A percentile compares a stretch with the other conserved stretches of the same genome.
Conservation (phyloP, 129 eudicot genomes). For the Chrysanthemum seticuspe region DNA sequence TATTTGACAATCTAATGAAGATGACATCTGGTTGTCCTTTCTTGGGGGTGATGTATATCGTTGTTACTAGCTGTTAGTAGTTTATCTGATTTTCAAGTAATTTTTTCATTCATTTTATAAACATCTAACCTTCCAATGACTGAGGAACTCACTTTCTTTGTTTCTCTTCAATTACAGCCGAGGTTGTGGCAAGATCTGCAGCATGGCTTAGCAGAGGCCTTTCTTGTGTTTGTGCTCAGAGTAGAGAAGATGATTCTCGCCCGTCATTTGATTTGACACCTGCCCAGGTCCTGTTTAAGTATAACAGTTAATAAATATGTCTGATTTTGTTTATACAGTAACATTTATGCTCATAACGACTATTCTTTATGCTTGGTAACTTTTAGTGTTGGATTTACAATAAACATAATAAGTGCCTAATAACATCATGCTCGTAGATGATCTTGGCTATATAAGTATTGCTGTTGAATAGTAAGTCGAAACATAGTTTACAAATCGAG, state of each 20-base stretch:
- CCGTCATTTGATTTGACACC: slow-evolving; percentile 90
- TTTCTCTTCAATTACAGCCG: slow-evolving; percentile 53
- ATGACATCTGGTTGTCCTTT: neutral
- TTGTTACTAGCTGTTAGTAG: slow-evolving; percentile 10
- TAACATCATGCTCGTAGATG: slow-evolving; percentile 17
- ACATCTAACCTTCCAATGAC: neutral
- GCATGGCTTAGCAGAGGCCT: slow-evolving; percentile 99
- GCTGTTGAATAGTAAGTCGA: neutral
- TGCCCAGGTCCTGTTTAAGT: slow-evolving; percentile 55
- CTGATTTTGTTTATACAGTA: neutral
- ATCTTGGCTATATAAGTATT: slow-evolving; percentile 14
- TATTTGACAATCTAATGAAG: slow-evolving; percentile 3
- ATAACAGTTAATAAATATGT: neutral
- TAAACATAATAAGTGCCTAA: slow-evolving; percentile 1
- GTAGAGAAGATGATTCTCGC: slow-evolving; percentile 82
- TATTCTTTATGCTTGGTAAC: slow-evolving; percentile 8
- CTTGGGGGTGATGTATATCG: no score
- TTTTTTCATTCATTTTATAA: neutral
- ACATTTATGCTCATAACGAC: slow-evolving; percentile 1
- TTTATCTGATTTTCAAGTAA: slow-evolving; percentile 10
- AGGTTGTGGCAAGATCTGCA: slow-evolving; percentile 98
- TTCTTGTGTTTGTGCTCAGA: slow-evolving; percentile 97
- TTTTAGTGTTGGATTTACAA: slow-evolving; percentile 7
- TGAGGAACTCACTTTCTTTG: slow-evolving; percentile 16
- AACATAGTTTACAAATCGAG: no score